Evolutionary conservation across 176 grass and related monocot genomes (phyloP).

Genomic region (Elaeis guineensis): DNA sequence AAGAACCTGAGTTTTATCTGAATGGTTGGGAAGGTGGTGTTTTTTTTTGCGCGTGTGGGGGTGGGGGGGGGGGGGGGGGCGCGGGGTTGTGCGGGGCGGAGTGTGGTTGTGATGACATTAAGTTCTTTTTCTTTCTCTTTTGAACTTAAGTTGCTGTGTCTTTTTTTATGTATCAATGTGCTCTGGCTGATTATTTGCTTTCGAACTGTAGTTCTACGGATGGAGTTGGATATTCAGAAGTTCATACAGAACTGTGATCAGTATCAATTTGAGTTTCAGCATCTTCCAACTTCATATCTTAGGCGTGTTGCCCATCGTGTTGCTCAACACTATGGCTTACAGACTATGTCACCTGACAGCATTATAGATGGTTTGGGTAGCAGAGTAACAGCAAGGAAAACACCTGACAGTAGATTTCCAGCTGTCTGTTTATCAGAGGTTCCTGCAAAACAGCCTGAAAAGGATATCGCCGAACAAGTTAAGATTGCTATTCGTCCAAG

Average conservation of each 20-base stretch:
- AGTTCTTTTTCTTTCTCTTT: too few species aligned
- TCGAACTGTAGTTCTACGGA: conserved; percentile 23
- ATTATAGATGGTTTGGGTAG: conserved; percentile 13
- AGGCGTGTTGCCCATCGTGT: conserved; percentile 20
- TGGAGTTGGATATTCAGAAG: conserved; percentile 34
- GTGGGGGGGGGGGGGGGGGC: too few species aligned
- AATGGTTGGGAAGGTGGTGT: too few species aligned
- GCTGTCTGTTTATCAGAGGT: conserved; percentile 26
- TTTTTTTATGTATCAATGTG: neutral
- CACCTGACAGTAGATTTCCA: conserved; percentile 22
- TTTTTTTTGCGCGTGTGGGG: too few species aligned
- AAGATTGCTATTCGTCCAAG: conserved; percentile 24
- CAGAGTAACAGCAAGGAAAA: conserved; percentile 30
- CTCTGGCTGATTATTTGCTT: neutral
- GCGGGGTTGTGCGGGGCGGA: too few species aligned
- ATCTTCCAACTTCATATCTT: conserved; percentile 26
- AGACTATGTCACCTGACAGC: conserved; percentile 20
- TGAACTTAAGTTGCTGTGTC: too few species aligned
- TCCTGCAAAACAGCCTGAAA: conserved; percentile 15
- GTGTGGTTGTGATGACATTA: too few species aligned
- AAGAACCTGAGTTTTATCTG: too few species aligned
- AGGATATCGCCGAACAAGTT: conserved; percentile 5
- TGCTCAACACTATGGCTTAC: conserved; percentile 34
- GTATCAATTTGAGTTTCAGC: conserved; percentile 35
- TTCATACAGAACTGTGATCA: conserved; percentile 26